Evolutionary conservation across 371 early-diverging fungal species (phyloP), one percentile per base, ranked within the genome.

Genomic region (Mucor racemosus): DNA sequence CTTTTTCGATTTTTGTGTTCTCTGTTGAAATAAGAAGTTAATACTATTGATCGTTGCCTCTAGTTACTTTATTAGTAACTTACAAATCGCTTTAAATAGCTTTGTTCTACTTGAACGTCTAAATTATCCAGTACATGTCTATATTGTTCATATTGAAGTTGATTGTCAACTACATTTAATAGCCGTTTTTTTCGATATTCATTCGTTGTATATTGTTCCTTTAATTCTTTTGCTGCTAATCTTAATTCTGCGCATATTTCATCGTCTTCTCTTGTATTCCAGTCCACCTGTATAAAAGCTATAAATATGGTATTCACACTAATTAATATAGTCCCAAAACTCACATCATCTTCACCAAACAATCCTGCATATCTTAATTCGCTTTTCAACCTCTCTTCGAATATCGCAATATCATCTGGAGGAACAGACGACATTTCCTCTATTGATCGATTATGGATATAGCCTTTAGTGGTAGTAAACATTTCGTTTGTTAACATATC

Each of bases 111-210:
- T 69, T 93, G 93, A 66, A 88, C 87, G 73, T 96, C 95, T 42
- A 94, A 75, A 57, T 91, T 95, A 66, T 96, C 95, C 73, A 97
- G 73, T 11, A 96, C 91, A 53, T 88, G 86, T 55, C 88, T 86
- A 76, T 94, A 96, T 76, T 97, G 94, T 67, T 97, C 95, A 76
- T 84, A 94, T 5, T 91, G 96, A 53, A 94, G 85, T 71, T 93
- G 90, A 57, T 88, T 85, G 58, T 87, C 84, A 9, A 93, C 94
- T 14, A 91, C 80, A 1, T 88, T 84, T 14, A 89, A 75, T 34
- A 97, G 76, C 14, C 79, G 75, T 38, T 85, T 84, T 63, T 93
- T 94, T 42, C 95, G 84, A 46, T 62, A 65, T 33, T 76, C 78
- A 68, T 97, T 97, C 38, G 88, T 69, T 38, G 73, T 66, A 40